Evolutionary conservation across 2,329 filamentous ascomycete species (phyloP), one percentile per base, ranked within the genome.

Genomic region (Aspergillus versicolor): DNA sequence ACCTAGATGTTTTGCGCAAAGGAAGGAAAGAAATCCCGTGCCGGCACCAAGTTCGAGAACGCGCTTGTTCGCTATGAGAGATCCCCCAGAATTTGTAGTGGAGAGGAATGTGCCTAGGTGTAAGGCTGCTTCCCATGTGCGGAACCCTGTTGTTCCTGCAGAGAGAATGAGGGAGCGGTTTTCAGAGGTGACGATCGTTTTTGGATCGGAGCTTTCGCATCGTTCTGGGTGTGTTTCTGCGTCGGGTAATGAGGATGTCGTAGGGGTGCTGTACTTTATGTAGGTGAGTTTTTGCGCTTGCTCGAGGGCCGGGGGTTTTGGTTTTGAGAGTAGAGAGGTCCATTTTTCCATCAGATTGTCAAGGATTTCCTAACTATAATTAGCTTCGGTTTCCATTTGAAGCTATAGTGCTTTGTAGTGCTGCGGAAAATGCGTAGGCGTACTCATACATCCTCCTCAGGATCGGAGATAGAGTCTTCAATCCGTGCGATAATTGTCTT

Each of bases 401-500:
- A n/a, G 17, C 21, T 30, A 11, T 30, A n/a, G 17, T 24, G 41
- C 45, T 19, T 46, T 24, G 30, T 11, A 17, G 13, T 8, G 19
- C n/a, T n/a, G 30, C n/a, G 24, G 38, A 17, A 24, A 15, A 47
- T 30, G 22, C 43, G 22, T 47, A 54, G 50, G 54, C 48, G 38
- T 57, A 53, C 51, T 65, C 72, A 70, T 88, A 96, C 92, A 88
- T 96, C 86, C 81, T 90, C 82, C 65, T 96, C 90, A 74, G 91
- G 92, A 72, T 96, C 86, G 56, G 84, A 81, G 47, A 96, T 91
- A 34, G 88, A 84, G 30, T 81, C 77, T 72, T 96, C 91, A 52
- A 96, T 86, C 56, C 80, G 83, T 7, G 80, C 75, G 12, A 91
- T 77, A 34, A 97, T 79, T 61, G 85, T 78, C 71, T 96, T 96